These are phyloP conservation scores for Castanea sativa DNA, from an alignment of 306 rosid genomes.

Conservation along the genomic window DNA sequence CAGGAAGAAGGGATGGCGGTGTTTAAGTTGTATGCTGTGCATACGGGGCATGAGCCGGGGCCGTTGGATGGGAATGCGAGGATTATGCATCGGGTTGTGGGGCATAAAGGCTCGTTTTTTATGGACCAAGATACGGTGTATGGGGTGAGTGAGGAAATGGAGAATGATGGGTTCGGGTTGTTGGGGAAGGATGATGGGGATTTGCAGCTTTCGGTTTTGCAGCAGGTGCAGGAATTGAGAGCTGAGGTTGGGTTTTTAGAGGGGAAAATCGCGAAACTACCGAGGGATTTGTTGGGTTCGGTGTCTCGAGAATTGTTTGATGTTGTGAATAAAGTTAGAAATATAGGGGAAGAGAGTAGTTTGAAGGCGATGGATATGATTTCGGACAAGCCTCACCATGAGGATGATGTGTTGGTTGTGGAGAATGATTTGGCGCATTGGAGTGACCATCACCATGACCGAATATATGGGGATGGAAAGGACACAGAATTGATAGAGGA, in stretches of 20 bases:
- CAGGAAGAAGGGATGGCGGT: conserved; percentile 92
- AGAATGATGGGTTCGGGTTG: conserved; percentile 72
- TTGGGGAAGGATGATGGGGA: conserved; percentile 87
- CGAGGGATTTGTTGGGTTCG: conserved; percentile 60
- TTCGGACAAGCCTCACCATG: conserved; percentile 58
- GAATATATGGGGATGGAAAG: conserved; percentile 76
- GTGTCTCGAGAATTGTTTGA: conserved; percentile 80
- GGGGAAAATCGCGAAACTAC: conserved; percentile 64
- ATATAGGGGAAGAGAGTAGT: conserved; percentile 54
- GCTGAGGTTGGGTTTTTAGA: conserved; percentile 78
- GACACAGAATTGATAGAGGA: conserved; percentile 92
- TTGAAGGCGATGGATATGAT: conserved; percentile 64
- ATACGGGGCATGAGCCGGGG: conserved; percentile 98
- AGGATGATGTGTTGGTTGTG: conserved; percentile 79
- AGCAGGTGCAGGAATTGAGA: conserved; percentile 85
- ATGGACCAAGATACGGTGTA: conserved; percentile 86
- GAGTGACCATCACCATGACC: conserved; percentile 78
- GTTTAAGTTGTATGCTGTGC: conserved; percentile 92
- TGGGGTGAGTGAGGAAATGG: conserved; percentile 94
- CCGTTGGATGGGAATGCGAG: conserved; percentile 97
- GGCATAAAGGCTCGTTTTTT: conserved; percentile 76
- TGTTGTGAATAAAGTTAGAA: conserved; percentile 72
- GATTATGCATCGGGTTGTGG: conserved; percentile 96
- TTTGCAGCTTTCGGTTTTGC: conserved; percentile 72
- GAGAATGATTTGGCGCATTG: conserved; percentile 96